These are phyloP conservation scores for Vitis vinifera DNA, from an alignment of 164 flowering plant species.

Conservation along the genomic window DNA sequence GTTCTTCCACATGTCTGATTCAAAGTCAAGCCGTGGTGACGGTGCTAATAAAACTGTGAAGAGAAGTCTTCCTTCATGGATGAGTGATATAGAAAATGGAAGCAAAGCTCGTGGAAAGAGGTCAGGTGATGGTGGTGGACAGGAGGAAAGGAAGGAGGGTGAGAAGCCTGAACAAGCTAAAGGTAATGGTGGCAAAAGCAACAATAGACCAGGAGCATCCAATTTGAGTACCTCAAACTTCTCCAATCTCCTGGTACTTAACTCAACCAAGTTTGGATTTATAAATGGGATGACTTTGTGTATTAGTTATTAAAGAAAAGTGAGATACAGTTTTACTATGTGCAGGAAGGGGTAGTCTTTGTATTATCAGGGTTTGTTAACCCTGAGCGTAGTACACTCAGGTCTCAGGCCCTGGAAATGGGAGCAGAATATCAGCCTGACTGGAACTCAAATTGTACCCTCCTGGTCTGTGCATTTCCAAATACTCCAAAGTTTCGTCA, in stretches of 20 bases:
- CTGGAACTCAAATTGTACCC: conserved; percentile 85
- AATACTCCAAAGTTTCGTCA: conserved; percentile 95
- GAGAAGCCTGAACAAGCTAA: conserved; percentile 7
- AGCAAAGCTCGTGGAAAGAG: conserved; percentile 26
- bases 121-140: conserved; percentile 14
- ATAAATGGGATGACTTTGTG: too few species aligned
- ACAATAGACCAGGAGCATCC: conserved; percentile 12
- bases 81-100: conserved; percentile 45
- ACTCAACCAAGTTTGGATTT: neutral
- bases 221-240: conserved; percentile 22
- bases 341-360: conserved; percentile 93
- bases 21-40: conserved; percentile 16
- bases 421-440: conserved; percentile 86
- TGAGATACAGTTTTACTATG: conserved; percentile 11
- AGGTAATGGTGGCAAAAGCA: conserved; percentile 12
- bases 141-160: conserved; percentile 10
- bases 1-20: conserved; percentile 31
- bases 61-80: conserved; percentile 79
- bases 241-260: conserved; percentile 65
- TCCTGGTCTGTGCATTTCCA: conserved; percentile 84
- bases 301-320: neutral
- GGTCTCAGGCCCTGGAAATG: conserved; percentile 89
- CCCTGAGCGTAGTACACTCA: conserved; percentile 74
- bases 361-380: conserved; percentile 94
- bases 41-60: conserved; percentile 22